Percentiles rank a stretch among this genome's conserved stretches.
Evolutionary conservation across 2,329 filamentous ascomycete species (phyloP).

Genomic region (Tolypocladium ophioglossoides): DNA sequence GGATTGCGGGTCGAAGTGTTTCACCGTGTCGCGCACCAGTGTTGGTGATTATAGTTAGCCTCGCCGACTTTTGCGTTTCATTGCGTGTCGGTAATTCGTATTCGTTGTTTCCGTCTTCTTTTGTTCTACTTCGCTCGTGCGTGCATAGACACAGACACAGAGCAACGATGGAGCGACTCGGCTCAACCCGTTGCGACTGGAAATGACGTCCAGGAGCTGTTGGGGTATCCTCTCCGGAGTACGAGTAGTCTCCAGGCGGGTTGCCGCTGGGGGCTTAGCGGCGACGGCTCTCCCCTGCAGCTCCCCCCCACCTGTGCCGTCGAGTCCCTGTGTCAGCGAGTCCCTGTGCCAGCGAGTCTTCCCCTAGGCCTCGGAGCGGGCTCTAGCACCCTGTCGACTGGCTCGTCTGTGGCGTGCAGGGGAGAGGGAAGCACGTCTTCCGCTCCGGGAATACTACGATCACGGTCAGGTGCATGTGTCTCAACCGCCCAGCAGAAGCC

Average conservation of each 20-base stretch:
- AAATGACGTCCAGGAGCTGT: not conserved
- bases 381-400: not conserved
- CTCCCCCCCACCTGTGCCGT: too few relatives aligned
- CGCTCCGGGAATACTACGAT: not conserved
- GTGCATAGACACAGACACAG: not conserved
- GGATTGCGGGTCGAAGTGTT: not conserved
- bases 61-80: not conserved
- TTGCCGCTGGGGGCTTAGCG: not conserved
- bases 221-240: not conserved
- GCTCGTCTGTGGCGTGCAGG: not conserved
- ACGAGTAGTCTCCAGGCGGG: not conserved
- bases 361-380: not conserved
- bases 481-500: not conserved
- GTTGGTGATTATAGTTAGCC: too few relatives aligned
- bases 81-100: not conserved
- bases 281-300: not conserved
- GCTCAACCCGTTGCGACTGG: not conserved
- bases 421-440: not conserved
- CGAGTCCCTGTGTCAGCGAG: not conserved
- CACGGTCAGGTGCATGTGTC: not conserved
- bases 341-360: too few relatives aligned
- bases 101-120: not conserved
- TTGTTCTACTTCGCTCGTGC: not conserved
- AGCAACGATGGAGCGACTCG: not conserved
- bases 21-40: not conserved